A percentile compares a stretch with the other conserved stretches of the same genome.
Conservation (phyloP, 139 green algal species). For the Micractinium conductrix region DNA sequence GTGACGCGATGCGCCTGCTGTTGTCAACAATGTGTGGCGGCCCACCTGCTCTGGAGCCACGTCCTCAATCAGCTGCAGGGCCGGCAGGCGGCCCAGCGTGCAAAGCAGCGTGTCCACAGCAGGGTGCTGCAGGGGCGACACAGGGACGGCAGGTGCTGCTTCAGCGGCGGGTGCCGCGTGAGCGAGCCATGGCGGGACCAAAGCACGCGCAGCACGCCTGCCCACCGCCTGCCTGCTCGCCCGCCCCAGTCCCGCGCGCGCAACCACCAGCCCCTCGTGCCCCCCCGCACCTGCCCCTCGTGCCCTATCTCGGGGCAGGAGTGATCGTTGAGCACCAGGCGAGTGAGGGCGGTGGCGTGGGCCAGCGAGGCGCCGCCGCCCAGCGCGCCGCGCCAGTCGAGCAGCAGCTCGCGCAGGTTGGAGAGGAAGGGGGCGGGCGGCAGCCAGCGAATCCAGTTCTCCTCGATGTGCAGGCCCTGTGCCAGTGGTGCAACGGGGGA, state of each 20-base stretch:
- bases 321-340: slow-evolving; percentile 9
- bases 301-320: background rate
- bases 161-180: too few species aligned
- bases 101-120: too few species aligned
- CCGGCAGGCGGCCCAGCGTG: background rate
- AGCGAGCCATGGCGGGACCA: too few species aligned
- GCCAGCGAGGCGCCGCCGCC: background rate
- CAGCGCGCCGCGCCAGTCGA: slow-evolving; percentile 6
- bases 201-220: too few species aligned
- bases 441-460: background rate
- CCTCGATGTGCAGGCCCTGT: slow-evolving; percentile 10
- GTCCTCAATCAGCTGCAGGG: background rate
- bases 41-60: background rate
- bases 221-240: too few species aligned
- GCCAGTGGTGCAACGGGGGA: background rate
- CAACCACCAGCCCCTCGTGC: background rate
- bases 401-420: background rate
- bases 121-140: too few species aligned
- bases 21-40: too few species aligned
- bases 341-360: background rate
- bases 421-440: background rate
- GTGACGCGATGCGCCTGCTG: too few species aligned
- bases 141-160: too few species aligned
- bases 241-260: too few species aligned
- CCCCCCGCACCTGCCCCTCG: too few species aligned